Percentiles rank a stretch among this genome's conserved stretches.
These are phyloP conservation scores for Penicillium concentricum DNA, from an alignment of 2,329 filamentous ascomycete genomes.

Conservation along the genomic window DNA sequence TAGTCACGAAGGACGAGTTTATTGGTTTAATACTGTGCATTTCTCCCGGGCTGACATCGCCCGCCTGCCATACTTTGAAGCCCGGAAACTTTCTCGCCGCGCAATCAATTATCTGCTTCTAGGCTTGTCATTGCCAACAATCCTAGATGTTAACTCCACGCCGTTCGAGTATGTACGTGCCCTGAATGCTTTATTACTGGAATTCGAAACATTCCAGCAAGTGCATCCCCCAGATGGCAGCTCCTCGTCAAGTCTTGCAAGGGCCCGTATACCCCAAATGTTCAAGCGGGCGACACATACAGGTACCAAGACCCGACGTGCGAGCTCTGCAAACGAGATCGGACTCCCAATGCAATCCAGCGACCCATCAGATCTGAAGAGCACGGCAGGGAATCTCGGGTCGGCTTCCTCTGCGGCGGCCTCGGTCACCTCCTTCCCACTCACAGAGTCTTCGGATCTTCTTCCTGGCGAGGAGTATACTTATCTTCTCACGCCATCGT, in stretches of 20 bases:
- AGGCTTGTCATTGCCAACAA: constrained; percentile 83
- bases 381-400: constrained; percentile 41
- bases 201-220: constrained; percentile 92
- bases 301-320: constrained; percentile 57
- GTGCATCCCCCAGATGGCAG: constrained; percentile 76
- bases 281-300: constrained; percentile 65
- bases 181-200: constrained; percentile 77
- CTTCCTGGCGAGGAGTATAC: constrained; percentile 83
- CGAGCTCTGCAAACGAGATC: constrained; percentile 61
- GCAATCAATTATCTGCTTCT: constrained; percentile 93
- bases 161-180: constrained; percentile 83
- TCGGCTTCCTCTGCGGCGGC: constrained; percentile 40
- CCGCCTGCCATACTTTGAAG: constrained; percentile 81
- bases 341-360: constrained; percentile 53
- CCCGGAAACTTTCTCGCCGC: constrained; percentile 79
- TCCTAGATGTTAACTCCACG: constrained; percentile 79
- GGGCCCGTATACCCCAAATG: constrained; percentile 80
- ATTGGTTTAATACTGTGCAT: constrained; percentile 97
- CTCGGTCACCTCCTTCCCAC: constrained; percentile 40
- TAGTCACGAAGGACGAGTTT: constrained; percentile 89
- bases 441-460: constrained; percentile 59
- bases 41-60: constrained; percentile 79
- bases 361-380: constrained; percentile 50
- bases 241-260: constrained; percentile 66
- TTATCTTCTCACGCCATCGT: constrained; percentile 80